Conservation (phyloP, 805 yeast genomes). For the Monosporozyma unispora region DNA sequence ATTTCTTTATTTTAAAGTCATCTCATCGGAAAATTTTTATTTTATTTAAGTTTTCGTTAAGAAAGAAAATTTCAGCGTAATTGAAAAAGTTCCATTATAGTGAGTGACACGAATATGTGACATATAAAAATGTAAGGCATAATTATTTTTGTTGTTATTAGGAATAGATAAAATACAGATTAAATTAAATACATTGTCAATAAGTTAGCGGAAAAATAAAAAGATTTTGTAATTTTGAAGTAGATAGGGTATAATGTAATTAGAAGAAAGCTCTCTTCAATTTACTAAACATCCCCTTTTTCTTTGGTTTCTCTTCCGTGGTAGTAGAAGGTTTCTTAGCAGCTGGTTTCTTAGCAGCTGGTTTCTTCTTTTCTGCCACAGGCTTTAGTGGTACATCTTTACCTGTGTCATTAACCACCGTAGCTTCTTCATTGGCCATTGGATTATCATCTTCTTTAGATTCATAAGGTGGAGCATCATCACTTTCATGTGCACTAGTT, state of each 20-base stretch:
- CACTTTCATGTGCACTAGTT: not conserved
- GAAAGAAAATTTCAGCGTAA: not conserved
- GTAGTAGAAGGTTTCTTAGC: not conserved
- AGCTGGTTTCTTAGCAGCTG: not conserved
- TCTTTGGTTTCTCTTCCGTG: not conserved
- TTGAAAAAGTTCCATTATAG: not conserved
- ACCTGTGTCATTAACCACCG: not conserved
- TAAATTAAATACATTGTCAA: not conserved
- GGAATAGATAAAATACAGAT: not conserved
- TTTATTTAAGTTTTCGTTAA: not conserved
- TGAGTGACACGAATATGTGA: not conserved
- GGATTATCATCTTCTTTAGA: not conserved
- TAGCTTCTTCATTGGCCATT: not conserved
- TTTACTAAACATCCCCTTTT: not conserved
- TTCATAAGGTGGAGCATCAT: not conserved
- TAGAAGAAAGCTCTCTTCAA: slow-evolving; percentile 2
- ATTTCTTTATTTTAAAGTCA: not conserved
- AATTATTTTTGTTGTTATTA: not conserved
- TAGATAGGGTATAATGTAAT: not conserved
- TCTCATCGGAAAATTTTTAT: slow-evolving; percentile 5
- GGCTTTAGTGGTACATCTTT: not conserved
- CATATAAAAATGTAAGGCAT: not conserved
- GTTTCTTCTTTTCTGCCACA: not conserved
- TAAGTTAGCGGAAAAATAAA: not conserved
- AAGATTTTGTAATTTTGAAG: not conserved